Percentiles rank a stretch among this genome's conserved stretches.
Conservation (phyloP, 257 asterid species). For the Przewalskia tangutica region DNA sequence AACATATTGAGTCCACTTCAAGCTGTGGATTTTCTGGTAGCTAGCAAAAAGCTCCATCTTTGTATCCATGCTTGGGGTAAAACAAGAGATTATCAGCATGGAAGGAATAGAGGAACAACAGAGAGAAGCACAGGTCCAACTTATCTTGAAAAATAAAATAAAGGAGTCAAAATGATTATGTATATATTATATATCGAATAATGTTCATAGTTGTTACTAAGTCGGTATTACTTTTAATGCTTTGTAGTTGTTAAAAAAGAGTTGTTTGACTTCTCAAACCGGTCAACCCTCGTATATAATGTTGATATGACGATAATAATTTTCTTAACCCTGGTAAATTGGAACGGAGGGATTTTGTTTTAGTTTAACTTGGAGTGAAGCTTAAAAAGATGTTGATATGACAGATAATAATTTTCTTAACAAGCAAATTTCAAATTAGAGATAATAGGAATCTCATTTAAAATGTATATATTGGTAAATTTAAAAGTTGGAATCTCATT, state of each 20-base stretch:
- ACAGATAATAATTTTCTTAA: not conserved
- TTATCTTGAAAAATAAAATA: not conserved
- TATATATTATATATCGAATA: not conserved
- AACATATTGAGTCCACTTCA: conserved; percentile 32
- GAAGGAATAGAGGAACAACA: not conserved
- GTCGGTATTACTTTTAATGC: not conserved
- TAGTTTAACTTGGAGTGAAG: not conserved
- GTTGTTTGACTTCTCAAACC: too few relatives aligned
- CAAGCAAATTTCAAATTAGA: not conserved
- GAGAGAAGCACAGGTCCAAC: not conserved
- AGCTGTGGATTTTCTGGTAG: conserved; percentile 22
- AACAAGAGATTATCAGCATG: conserved; percentile 8
- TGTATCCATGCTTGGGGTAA: conserved; percentile 37
- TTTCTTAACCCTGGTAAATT: not conserved
- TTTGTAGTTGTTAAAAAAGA: too few relatives aligned
- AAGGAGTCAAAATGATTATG: not conserved
- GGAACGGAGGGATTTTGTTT: too few relatives aligned
- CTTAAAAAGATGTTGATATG: not conserved
- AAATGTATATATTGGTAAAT: too few relatives aligned
- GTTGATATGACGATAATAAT: too few relatives aligned
- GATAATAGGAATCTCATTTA: not conserved
- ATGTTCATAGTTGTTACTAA: not conserved
- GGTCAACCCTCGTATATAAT: too few relatives aligned
- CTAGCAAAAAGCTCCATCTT: conserved; percentile 37
- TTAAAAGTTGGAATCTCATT: too few relatives aligned